phyloP scores from a whole-genome alignment of 78 protist species.

The Cavenderia fasciculata region DNA sequence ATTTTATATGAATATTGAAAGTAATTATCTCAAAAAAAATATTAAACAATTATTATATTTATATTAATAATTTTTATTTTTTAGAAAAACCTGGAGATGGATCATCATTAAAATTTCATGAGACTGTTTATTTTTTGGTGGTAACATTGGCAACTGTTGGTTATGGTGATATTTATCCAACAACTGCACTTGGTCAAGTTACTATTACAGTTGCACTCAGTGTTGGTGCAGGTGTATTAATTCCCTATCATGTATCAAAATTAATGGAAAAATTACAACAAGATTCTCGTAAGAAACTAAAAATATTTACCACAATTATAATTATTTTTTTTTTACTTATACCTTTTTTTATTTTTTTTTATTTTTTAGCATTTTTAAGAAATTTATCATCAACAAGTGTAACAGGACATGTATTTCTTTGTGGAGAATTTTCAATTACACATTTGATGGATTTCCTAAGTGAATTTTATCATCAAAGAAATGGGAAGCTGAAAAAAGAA shows the following conservation, averaged over 20 bases:
- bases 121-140: conserved; percentile 60
- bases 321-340: not conserved
- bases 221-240: conserved; percentile 76
- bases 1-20: conserved; percentile 71
- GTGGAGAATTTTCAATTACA: conserved; percentile 66
- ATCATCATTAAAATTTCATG: conserved; percentile 43
- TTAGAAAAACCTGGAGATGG: not conserved
- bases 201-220: conserved; percentile 63
- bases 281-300: conserved; percentile 62
- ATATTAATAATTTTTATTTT: not conserved
- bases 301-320: not conserved
- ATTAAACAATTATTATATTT: not conserved
- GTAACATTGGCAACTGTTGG: conserved; percentile 78
- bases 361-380: conserved; percentile 52
- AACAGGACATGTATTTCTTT: conserved; percentile 62
- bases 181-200: conserved; percentile 69
- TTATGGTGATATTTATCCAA: conserved; percentile 78
- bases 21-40: not conserved
- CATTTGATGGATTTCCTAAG: conserved; percentile 63
- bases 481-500: conserved; percentile 56
- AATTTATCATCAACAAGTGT: conserved; percentile 59
- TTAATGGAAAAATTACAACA: conserved; percentile 78
- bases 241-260: conserved; percentile 70
- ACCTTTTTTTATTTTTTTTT: not conserved
- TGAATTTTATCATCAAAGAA: conserved; percentile 70